Evolutionary conservation across 345 rosid genomes (phyloP).

Genomic region (Boechera stricta): DNA sequence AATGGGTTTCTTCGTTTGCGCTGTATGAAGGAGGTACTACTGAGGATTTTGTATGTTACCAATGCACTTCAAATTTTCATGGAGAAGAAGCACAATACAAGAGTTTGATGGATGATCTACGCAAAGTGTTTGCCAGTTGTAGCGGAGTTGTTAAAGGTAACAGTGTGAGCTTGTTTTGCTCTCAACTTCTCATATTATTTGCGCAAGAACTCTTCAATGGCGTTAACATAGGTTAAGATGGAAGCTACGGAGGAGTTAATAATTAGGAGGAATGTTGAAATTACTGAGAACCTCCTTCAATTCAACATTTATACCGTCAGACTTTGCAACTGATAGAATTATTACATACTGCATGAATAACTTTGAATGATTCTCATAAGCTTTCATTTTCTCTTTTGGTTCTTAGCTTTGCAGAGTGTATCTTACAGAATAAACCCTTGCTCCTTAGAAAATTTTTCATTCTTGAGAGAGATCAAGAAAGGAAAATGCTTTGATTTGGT

Average conservation of each 20-base stretch:
- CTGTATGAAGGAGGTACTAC: slow-evolving; percentile 57
- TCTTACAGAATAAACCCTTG: neutral
- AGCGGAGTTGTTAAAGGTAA: slow-evolving; percentile 55
- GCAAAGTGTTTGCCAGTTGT: slow-evolving; percentile 52
- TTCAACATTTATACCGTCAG: no score
- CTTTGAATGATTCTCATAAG: slow-evolving; percentile 9
- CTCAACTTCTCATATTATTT: neutral
- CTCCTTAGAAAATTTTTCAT: slow-evolving; percentile 31
- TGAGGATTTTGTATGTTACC: slow-evolving; percentile 59
- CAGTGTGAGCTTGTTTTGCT: slow-evolving; percentile 8
- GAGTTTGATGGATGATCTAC: slow-evolving; percentile 50
- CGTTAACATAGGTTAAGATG: no score
- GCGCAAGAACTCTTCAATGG: neutral
- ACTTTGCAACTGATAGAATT: no score
- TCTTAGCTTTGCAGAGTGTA: slow-evolving; percentile 25
- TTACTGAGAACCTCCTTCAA: no score
- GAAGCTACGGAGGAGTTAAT: neutral
- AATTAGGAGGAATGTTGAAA: neutral
- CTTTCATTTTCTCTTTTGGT: slow-evolving; percentile 17
- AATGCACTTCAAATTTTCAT: slow-evolving; percentile 58
- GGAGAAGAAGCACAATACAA: slow-evolving; percentile 55
- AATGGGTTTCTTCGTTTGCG: slow-evolving; percentile 68
- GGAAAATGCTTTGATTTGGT: slow-evolving; percentile 51
- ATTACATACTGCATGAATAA: neutral
- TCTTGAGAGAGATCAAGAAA: slow-evolving; percentile 68